phyloP scores from a whole-genome alignment of 148 eudicot genomes.

The Dianthus caryophyllus region DNA sequence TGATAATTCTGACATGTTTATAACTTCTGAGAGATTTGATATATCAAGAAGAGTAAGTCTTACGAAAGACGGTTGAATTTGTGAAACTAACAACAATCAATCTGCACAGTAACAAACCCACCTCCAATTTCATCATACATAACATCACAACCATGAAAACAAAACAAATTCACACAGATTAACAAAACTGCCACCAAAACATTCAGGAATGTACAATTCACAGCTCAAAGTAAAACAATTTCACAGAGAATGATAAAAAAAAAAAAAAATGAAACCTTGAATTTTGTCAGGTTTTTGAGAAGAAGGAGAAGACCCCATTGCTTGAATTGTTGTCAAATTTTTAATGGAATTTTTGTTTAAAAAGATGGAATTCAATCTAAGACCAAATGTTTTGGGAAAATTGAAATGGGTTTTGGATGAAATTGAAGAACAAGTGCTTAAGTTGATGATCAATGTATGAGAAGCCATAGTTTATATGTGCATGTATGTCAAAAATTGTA shows the following conservation, averaged over 20 bases:
- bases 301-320: conserved; percentile 78
- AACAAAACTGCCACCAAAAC: neutral
- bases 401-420: conserved; percentile 23
- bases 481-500: no score
- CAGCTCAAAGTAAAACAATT: neutral
- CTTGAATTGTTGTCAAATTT: conserved; percentile 25
- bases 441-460: conserved; percentile 6
- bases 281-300: conserved; percentile 46
- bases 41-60: no score
- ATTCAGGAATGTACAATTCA: no score
- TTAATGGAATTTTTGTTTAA: neutral
- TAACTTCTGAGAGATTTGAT: no score
- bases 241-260: neutral
- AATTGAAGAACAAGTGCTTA: conserved; percentile 2
- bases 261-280: conserved; percentile 38
- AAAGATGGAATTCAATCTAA: neutral
- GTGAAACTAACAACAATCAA: no score
- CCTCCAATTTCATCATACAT: no score
- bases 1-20: no score
- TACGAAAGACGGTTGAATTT: no score
- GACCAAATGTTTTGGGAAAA: neutral
- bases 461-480: conserved; percentile 15
- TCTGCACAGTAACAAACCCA: no score
- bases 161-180: neutral
- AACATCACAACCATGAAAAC: neutral